Conservation (phyloP, 176 grass and related monocot species). For the Oryza brachyantha region DNA sequence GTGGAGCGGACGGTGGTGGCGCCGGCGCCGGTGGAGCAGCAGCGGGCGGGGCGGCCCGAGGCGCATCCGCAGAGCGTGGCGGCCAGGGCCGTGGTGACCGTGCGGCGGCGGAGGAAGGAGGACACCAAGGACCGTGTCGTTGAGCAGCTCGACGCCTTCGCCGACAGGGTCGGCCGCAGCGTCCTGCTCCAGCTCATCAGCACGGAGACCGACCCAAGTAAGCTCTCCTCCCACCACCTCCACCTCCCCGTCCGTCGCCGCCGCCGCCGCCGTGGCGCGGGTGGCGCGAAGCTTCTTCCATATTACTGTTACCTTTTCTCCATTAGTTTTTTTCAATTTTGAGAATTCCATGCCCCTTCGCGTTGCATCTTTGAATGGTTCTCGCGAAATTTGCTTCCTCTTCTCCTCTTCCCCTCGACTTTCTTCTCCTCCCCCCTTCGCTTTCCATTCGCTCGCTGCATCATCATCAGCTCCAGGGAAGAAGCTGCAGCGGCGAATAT, state of each 20-base stretch:
- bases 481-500: slow-evolving; percentile 38
- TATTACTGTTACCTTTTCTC: not conserved
- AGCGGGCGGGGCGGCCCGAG: slow-evolving; percentile 26
- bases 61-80: slow-evolving; percentile 56
- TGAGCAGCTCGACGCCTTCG: slow-evolving; percentile 70
- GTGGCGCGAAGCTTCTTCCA: not conserved
- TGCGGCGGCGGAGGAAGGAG: slow-evolving; percentile 70
- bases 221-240: not conserved
- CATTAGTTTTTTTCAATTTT: not conserved
- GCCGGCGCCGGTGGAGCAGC: slow-evolving; percentile 45
- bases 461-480: slow-evolving; percentile 6
- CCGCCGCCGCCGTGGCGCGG: not conserved
- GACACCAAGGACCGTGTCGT: slow-evolving; percentile 39
- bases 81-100: slow-evolving; percentile 65
- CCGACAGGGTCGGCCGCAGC: slow-evolving; percentile 54
- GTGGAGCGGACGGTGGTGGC: slow-evolving; percentile 29
- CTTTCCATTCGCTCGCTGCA: not conserved
- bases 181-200: slow-evolving; percentile 78
- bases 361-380: slow-evolving; percentile 20
- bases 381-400: not conserved
- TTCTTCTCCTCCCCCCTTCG: not conserved
- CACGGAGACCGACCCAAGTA: slow-evolving; percentile 77
- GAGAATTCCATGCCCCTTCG: slow-evolving; percentile 22
- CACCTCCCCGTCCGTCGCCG: not conserved
- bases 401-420: not conserved